Evolutionary conservation across 2,329 filamentous ascomycete species (phyloP), one percentile per base, ranked within the genome.

Genomic region (Fusarium sp.): DNA sequence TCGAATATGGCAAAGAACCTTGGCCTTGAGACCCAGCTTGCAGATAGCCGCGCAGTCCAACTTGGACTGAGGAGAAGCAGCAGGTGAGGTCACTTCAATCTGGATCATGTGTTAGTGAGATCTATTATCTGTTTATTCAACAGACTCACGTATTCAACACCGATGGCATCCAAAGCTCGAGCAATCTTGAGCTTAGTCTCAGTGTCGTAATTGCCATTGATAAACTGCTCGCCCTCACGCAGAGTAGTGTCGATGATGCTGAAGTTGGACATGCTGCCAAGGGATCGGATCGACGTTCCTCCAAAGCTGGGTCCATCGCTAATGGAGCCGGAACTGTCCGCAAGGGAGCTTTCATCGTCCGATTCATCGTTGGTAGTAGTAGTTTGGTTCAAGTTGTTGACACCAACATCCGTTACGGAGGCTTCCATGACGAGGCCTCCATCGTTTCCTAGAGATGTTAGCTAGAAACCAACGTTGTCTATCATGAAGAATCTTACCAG

Each of bases 11-110:
- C 68, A 69, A 23, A 77, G 32, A 11, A 74, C 40, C 67, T 76
- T 88, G 74, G 90, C 89, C 92, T 94, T 95, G 82, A 98, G 89
- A 73, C 95, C 95, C 60, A 98, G 92, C 88, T 95, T 94, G 92
- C 94, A 97, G 80, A 98, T 97, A 64, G 92, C 92, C 85, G 96
- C 92, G 83, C 94, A 97, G 85, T 98, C 96, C 79, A 86, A 83
- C 82, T 92, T 90, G 63, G 94, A 97, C 85, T 97, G 94, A 85
- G 95, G 92, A 19, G 93, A 95, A 60, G 95, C 93, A 75, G 92
- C 94, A 43, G 95, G 95, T 70, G 90, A 93, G 69, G 95, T 98
- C 79, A 98, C 87, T 85, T 98, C 95, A 25, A 81, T 78, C 71
- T 76, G 5, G 5, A 2, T 1, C 6, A 42, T 6, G 19, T 38